Evolutionary conservation across 2,329 filamentous ascomycete genomes (phyloP), one percentile per base, ranked within the genome.

Genomic region (Epicoccum sorghinum): DNA sequence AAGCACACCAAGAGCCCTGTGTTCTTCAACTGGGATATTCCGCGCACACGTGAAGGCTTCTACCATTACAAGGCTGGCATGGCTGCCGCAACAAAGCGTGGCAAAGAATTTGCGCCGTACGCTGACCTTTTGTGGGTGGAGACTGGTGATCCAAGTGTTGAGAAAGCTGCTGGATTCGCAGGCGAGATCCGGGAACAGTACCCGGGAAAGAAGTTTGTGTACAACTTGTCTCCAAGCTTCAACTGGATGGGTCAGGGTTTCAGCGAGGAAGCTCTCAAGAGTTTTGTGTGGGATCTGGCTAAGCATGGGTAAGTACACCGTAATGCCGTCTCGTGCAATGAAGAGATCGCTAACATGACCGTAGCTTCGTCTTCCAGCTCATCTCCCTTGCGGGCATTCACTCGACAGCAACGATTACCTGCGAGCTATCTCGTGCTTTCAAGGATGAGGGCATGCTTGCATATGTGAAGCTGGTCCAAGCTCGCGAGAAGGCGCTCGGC

Each of bases 171-270:
- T 3, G 81, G 83, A 45, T 91, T 99, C 46, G 90, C 90, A 10
- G 83, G 84, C 9, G 85, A 91, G 40, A 95, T 99, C 57, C 86
- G 89, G 49, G 77, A 79, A 0, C 80, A 78, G 3, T 81, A 85
- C 66, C 91, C 92, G 0, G 86, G 85, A 57, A 98, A 98, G 83
- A 89, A 90, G 32, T 84, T 99, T 23, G 93, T 98, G 0, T 99
- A 99, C 80, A 99, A 99, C 78, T 84, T 99, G 1, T 93, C 89
- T 4, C 95, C 95, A 1, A 96, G 91, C 7, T 99, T 99, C 83
- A 98, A 99, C 82, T 99, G 95, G 95, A 95, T 96, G 86, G 87
- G 87, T 9, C 93, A 98, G 72, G 95, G 93, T 27, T 99, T 98
- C 77, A 88, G 85, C 3, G 86, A 92, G 60, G 87, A 86, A 57